Percentiles rank a stretch among this genome's conserved stretches.
Conservation (phyloP, 2,329 filamentous ascomycete species). For the Plectosphaerella plurivora region DNA sequence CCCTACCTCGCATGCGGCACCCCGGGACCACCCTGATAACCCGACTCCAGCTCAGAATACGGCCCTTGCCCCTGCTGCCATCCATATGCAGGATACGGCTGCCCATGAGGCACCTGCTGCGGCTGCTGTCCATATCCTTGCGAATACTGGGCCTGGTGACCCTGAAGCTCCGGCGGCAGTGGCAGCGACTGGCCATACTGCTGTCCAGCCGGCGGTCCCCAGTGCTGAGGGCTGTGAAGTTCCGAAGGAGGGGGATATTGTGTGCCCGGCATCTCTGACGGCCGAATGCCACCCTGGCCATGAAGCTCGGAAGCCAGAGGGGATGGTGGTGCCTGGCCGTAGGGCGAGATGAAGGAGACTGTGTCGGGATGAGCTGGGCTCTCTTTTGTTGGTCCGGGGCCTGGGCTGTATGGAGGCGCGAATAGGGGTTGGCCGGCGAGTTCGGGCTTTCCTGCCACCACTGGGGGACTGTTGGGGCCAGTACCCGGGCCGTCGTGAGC, state of each 20-base stretch:
- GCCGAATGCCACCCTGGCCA: conserved; percentile 9
- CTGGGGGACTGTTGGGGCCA: background rate
- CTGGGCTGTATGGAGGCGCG: conserved; percentile 19
- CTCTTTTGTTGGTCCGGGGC: conserved; percentile 18
- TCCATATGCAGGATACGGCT: background rate
- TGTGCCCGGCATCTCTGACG: background rate
- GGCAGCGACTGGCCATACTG: conserved; percentile 8
- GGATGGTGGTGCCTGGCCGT: conserved; percentile 15
- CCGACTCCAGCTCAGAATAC: background rate
- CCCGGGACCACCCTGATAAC: background rate
- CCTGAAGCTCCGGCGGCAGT: conserved; percentile 11
- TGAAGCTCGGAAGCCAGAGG: conserved; percentile 19
- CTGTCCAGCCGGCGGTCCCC: conserved; percentile 1
- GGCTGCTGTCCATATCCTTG: background rate
- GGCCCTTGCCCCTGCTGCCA: background rate
- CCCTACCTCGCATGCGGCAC: background rate
- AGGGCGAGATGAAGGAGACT: conserved; percentile 20
- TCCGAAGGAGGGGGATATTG: conserved; percentile 1
- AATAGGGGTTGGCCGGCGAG: conserved; percentile 15
- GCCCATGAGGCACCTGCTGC: background rate
- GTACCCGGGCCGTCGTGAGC: conserved; percentile 12
- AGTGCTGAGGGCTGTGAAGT: background rate
- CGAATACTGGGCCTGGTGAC: background rate
- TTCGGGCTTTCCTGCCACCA: conserved; percentile 27
- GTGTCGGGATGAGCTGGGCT: conserved; percentile 13